Conservation (phyloP, 2,329 filamentous ascomycete species). For the Alternaria tenuissima region DNA sequence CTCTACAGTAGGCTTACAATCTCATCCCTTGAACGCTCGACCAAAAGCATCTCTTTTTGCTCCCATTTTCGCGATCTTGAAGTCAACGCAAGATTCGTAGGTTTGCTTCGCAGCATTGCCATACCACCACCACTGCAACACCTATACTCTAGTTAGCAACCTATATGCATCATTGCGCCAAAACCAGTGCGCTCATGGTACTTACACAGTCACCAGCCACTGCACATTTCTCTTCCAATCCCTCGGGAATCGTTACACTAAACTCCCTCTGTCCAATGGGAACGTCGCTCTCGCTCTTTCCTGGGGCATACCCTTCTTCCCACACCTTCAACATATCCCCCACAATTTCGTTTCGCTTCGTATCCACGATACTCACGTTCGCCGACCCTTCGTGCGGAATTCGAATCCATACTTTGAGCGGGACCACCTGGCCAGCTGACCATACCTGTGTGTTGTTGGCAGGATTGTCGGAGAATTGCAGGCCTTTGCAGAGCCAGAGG, state of each 20-base stretch:
- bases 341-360: constrained; percentile 61
- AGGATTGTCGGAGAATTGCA: constrained; percentile 65
- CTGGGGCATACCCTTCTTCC: constrained; percentile 43
- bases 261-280: constrained; percentile 58
- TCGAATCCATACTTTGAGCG: constrained; percentile 57
- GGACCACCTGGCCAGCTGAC: constrained; percentile 52
- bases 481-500: constrained; percentile 65
- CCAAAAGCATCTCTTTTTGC: not conserved
- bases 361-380: constrained; percentile 69
- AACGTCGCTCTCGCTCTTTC: constrained; percentile 38
- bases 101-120: constrained; percentile 64
- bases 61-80: constrained; percentile 48
- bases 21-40: constrained; percentile 12
- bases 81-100: constrained; percentile 69
- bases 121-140: constrained; percentile 71
- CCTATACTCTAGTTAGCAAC: constrained; percentile 6
- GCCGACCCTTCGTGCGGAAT: constrained; percentile 63
- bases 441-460: constrained; percentile 60
- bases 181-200: not conserved
- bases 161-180: not conserved
- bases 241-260: constrained; percentile 60
- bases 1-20: not conserved
- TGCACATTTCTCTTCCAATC: constrained; percentile 55
- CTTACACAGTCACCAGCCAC: constrained; percentile 56
- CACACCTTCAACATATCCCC: constrained; percentile 47